phyloP scores from a whole-genome alignment of 2,329 filamentous ascomycete genomes.

The Talaromyces sp. region DNA sequence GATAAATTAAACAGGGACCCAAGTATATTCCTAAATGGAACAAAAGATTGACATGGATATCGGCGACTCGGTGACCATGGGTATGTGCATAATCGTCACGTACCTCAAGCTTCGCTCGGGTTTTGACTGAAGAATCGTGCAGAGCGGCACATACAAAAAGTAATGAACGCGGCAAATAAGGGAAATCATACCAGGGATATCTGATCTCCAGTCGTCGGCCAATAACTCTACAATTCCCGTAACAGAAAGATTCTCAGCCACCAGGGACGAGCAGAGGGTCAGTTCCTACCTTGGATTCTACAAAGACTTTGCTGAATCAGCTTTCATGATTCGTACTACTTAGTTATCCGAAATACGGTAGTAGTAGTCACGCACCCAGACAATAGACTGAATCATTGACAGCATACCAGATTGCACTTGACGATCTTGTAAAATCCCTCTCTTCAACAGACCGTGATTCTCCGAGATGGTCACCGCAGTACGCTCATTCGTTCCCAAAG shows the following conservation, averaged over 20 bases:
- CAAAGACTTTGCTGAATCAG: not conserved
- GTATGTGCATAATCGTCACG: not conserved
- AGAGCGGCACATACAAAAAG: not conserved
- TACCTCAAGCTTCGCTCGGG: not conserved
- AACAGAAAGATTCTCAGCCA: not conserved
- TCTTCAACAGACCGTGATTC: not conserved
- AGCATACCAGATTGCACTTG: not conserved
- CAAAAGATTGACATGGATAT: not conserved
- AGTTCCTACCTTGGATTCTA: not conserved
- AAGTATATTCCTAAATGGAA: not conserved
- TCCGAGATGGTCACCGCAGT: not conserved
- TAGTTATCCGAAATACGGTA: not conserved
- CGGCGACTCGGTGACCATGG: constrained; percentile 11
- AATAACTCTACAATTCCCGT: not conserved
- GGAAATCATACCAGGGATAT: not conserved
- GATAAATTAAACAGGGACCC: not conserved
- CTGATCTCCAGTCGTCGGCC: not conserved
- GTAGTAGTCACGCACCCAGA: not conserved
- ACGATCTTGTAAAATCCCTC: not conserved
- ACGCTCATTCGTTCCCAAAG: not conserved
- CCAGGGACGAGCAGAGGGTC: not conserved
- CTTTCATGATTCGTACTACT: not conserved
- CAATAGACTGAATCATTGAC: not conserved
- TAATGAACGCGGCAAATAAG: not conserved
- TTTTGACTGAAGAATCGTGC: not conserved